Conservation (phyloP, 2,329 filamentous ascomycete species). For the Pestalotiopsis sp. region DNA sequence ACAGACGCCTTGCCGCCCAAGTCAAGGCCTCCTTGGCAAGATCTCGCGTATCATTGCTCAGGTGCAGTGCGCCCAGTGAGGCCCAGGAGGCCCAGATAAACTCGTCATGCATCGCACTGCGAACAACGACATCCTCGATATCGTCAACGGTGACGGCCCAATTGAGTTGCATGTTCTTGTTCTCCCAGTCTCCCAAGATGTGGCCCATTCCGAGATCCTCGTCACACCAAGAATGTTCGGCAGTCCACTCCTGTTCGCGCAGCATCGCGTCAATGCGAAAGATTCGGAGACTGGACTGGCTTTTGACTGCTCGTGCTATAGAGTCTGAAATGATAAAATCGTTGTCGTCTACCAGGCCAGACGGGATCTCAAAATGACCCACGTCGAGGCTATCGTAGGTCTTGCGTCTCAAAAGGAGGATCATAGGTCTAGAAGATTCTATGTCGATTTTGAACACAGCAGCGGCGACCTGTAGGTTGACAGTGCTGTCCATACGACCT, state of each 20-base stretch:
- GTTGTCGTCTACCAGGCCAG: constrained; percentile 25
- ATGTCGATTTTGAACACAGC: constrained; percentile 31
- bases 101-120: constrained; percentile 32
- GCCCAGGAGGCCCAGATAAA: constrained; percentile 28
- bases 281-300: constrained; percentile 27
- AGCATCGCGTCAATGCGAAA: constrained; percentile 26
- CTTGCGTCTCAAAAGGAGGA: constrained; percentile 27
- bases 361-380: constrained; percentile 23
- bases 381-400: not conserved
- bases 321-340: constrained; percentile 33
- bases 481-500: constrained; percentile 14
- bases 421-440: constrained; percentile 23
- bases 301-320: constrained; percentile 25
- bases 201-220: not conserved
- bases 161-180: constrained; percentile 27
- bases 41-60: constrained; percentile 21
- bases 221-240: constrained; percentile 15
- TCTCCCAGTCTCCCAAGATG: not conserved
- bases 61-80: constrained; percentile 18
- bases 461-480: constrained; percentile 26
- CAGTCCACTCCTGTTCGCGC: constrained; percentile 14
- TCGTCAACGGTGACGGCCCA: constrained; percentile 30
- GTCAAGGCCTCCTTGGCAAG: constrained; percentile 27
- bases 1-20: constrained; percentile 26
- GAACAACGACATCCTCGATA: constrained; percentile 27